phyloP scores from a whole-genome alignment of 2,329 filamentous ascomycete species.

The Trichoderma arundinaceum region DNA sequence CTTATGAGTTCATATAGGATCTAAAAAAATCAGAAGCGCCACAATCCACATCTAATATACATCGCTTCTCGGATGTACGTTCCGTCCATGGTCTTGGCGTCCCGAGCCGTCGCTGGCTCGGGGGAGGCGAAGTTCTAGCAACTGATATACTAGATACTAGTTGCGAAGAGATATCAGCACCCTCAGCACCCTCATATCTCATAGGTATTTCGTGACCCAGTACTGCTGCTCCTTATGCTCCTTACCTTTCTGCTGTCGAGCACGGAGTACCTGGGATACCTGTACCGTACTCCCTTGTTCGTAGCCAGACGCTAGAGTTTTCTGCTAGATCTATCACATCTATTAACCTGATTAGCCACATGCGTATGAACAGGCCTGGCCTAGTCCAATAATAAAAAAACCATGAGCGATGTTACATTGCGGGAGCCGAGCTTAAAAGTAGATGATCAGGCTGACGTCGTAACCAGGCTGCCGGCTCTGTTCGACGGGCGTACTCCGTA shows the following conservation, averaged over 20 bases:
- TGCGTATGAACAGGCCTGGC: conserved; percentile 20
- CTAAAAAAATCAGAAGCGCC: conserved; percentile 1
- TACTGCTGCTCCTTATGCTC: neutral
- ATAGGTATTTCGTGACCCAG: neutral
- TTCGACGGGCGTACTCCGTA: conserved; percentile 21
- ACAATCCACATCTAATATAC: neutral
- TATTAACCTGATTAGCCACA: conserved; percentile 29
- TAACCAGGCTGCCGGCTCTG: conserved; percentile 25
- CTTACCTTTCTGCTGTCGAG: too few species aligned
- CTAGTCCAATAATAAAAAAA: neutral
- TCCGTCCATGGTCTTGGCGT: conserved; percentile 16
- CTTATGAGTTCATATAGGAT: conserved; percentile 4
- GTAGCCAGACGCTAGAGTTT: conserved; percentile 21
- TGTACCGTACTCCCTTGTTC: conserved; percentile 14
- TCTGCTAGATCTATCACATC: conserved; percentile 32
- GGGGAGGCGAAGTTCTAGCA: neutral
- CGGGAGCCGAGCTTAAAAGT: conserved; percentile 21
- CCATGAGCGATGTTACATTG: conserved; percentile 27
- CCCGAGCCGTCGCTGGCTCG: conserved; percentile 5
- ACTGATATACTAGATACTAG: neutral
- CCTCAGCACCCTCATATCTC: neutral
- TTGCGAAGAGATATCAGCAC: neutral
- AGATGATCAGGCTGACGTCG: conserved; percentile 29
- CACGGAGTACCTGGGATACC: neutral
- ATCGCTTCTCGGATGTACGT: conserved; percentile 19